Evolutionary conservation across 2,329 filamentous ascomycete species (phyloP).

Genomic region (Neonectria ditissima): DNA sequence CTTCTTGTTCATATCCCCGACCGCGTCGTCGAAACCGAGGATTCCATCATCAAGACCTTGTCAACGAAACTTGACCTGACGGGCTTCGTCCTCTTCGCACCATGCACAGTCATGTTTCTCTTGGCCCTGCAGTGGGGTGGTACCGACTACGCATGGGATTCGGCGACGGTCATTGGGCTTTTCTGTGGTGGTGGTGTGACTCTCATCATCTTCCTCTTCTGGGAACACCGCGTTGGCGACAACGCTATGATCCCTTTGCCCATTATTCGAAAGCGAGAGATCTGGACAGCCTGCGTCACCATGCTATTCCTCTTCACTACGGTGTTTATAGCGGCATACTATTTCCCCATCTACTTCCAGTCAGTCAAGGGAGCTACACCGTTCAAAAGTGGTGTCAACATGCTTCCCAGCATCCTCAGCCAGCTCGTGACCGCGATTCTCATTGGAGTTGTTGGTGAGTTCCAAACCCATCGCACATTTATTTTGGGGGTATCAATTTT

Average conservation of each 20-base stretch:
- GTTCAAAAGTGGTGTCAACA: slow-evolving; percentile 45
- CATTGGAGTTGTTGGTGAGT: slow-evolving; percentile 40
- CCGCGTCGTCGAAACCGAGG: slow-evolving; percentile 24
- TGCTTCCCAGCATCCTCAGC: slow-evolving; percentile 45
- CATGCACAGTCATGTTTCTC: slow-evolving; percentile 61
- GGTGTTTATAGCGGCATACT: slow-evolving; percentile 60
- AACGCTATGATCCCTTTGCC: slow-evolving; percentile 63
- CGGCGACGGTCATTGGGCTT: slow-evolving; percentile 57
- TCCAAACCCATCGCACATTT: too few species aligned
- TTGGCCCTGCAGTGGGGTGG: slow-evolving; percentile 66
- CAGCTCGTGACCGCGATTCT: slow-evolving; percentile 41
- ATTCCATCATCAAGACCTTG: slow-evolving; percentile 32
- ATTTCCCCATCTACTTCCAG: slow-evolving; percentile 66
- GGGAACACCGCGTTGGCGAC: slow-evolving; percentile 58
- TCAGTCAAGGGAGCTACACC: slow-evolving; percentile 53
- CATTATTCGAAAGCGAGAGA: slow-evolving; percentile 56
- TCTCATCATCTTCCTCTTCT: slow-evolving; percentile 56
- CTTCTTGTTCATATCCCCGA: slow-evolving; percentile 53
- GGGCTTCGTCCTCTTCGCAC: slow-evolving; percentile 58
- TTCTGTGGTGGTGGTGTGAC: slow-evolving; percentile 57
- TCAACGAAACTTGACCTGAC: slow-evolving; percentile 56
- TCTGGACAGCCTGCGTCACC: slow-evolving; percentile 57
- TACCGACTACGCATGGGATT: slow-evolving; percentile 58
- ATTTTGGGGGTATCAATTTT: slow-evolving; percentile 2
- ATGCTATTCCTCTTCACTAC: slow-evolving; percentile 57